Percentiles rank a stretch among this genome's conserved stretches.
phyloP scores from a whole-genome alignment of 2,329 filamentous ascomycete species.

The Dothideomycetes sp. region DNA sequence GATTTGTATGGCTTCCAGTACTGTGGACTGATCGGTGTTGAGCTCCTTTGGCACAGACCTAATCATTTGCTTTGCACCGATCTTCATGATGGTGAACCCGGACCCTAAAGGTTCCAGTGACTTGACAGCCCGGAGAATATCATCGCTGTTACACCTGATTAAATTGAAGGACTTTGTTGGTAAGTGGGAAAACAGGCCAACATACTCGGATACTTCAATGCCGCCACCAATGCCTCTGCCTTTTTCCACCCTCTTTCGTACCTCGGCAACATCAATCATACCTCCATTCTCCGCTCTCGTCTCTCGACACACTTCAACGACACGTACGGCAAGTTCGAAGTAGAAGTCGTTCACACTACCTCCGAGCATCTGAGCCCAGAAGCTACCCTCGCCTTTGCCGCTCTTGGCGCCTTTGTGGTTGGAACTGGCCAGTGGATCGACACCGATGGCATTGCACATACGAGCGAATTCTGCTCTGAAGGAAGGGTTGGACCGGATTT shows the following conservation, averaged over 20 bases:
- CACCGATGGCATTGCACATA: constrained; percentile 95
- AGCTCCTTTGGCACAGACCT: constrained; percentile 89
- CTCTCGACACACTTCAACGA: constrained; percentile 83
- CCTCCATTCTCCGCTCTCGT: constrained; percentile 88
- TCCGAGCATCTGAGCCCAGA: constrained; percentile 89
- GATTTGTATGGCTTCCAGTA: constrained; percentile 82
- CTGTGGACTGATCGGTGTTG: constrained; percentile 85
- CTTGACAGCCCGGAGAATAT: constrained; percentile 79
- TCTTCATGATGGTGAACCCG: constrained; percentile 72
- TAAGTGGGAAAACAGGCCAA: not conserved
- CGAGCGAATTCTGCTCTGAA: constrained; percentile 96
- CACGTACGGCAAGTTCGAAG: constrained; percentile 89
- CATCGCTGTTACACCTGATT: constrained; percentile 47
- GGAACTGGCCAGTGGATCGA: constrained; percentile 69
- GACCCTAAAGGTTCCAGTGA: constrained; percentile 80
- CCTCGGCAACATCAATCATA: constrained; percentile 72
- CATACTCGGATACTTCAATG: constrained; percentile 68
- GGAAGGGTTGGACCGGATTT: constrained; percentile 87
- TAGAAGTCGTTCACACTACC: constrained; percentile 96
- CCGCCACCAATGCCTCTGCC: constrained; percentile 68
- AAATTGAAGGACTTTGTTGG: not conserved
- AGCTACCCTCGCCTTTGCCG: constrained; percentile 45
- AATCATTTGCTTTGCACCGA: constrained; percentile 79
- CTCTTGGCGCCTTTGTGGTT: constrained; percentile 22
- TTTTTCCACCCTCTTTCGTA: constrained; percentile 62